Evolutionary conservation across 768 basidiomycete genomes (phyloP).

Genomic region (Leucogyrophana mollusca): DNA sequence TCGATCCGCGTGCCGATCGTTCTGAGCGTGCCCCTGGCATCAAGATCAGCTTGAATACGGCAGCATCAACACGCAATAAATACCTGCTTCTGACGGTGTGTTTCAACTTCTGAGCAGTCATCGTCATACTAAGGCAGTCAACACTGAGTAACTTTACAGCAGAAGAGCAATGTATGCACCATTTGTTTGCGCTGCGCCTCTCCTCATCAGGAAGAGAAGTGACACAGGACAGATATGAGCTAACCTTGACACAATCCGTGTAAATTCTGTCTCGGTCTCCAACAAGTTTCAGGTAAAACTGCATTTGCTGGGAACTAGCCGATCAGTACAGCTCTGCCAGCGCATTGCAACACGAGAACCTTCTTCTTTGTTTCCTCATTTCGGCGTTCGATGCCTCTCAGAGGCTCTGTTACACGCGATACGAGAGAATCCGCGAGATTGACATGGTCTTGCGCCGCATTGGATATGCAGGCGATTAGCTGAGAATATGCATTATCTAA

Average conservation of each 20-base stretch:
- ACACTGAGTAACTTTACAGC: constrained; percentile 3
- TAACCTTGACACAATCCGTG: constrained; percentile 67
- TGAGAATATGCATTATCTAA: constrained; percentile 69
- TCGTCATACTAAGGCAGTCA: constrained; percentile 63
- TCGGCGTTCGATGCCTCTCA: constrained; percentile 58
- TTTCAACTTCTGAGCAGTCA: constrained; percentile 71
- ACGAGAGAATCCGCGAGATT: constrained; percentile 61
- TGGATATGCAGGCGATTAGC: constrained; percentile 59
- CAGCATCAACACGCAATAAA: constrained; percentile 1
- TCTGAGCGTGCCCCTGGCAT: constrained; percentile 57
- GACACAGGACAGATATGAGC: constrained; percentile 18
- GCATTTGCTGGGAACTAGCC: constrained; percentile 51
- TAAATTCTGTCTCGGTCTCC: constrained; percentile 69
- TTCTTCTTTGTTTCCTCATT: constrained; percentile 71
- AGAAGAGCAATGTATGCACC: constrained; percentile 14
- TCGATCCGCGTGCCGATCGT: constrained; percentile 76
- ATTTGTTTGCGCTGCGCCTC: constrained; percentile 30
- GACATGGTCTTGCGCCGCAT: constrained; percentile 67
- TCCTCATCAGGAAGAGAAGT: constrained; percentile 3
- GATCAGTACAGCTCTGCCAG: constrained; percentile 2
- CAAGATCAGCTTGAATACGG: constrained; percentile 6
- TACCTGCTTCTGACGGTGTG: constrained; percentile 78
- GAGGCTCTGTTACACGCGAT: constrained; percentile 60
- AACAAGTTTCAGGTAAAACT: constrained; percentile 69
- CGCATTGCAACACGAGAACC: constrained; percentile 32